Percentiles rank a stretch among this genome's conserved stretches.
Evolutionary conservation across 768 basidiomycete genomes (phyloP).

Genomic region (Tylopilus sp.): DNA sequence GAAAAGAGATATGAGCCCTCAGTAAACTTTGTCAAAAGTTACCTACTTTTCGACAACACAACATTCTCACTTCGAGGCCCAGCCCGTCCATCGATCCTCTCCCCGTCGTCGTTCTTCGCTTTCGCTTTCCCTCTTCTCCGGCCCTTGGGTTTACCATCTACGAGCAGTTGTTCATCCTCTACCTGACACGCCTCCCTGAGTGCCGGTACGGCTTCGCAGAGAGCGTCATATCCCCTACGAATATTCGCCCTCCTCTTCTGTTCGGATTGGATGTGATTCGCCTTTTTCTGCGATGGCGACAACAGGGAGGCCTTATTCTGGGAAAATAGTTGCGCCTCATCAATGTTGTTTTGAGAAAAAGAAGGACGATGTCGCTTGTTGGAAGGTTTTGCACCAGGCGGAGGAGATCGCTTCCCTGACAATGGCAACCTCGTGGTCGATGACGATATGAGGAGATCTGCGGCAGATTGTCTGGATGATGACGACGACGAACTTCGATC

Average conservation of each 20-base stretch:
- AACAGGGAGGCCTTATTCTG: constrained; percentile 42
- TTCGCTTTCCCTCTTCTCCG: constrained; percentile 37
- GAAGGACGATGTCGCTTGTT: constrained; percentile 35
- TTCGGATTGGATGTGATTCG: constrained; percentile 91
- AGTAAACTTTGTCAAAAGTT: background rate
- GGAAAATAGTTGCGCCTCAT: constrained; percentile 12
- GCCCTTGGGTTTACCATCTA: constrained; percentile 35
- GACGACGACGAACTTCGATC: constrained; percentile 26
- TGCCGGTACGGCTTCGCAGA: constrained; percentile 81
- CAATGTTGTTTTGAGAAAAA: constrained; percentile 5
- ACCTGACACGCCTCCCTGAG: constrained; percentile 75
- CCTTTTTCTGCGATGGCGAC: constrained; percentile 84
- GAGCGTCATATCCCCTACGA: constrained; percentile 80
- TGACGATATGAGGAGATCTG: constrained; percentile 17
- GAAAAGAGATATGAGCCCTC: constrained; percentile 1
- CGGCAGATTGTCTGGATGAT: constrained; percentile 27
- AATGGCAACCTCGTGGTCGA: constrained; percentile 10
- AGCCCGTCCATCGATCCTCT: constrained; percentile 77
- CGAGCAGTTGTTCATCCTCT: constrained; percentile 56
- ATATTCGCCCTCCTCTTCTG: constrained; percentile 94
- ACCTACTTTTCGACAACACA: constrained; percentile 81
- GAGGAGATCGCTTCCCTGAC: constrained; percentile 27
- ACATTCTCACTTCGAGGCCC: constrained; percentile 91
- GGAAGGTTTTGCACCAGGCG: constrained; percentile 19
- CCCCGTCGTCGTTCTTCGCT: constrained; percentile 47